A percentile compares a stretch with the other conserved stretches of the same genome.
Evolutionary conservation across 495 filamentous ascomycete species (phyloP).

Genomic region (Neurospora sp.): DNA sequence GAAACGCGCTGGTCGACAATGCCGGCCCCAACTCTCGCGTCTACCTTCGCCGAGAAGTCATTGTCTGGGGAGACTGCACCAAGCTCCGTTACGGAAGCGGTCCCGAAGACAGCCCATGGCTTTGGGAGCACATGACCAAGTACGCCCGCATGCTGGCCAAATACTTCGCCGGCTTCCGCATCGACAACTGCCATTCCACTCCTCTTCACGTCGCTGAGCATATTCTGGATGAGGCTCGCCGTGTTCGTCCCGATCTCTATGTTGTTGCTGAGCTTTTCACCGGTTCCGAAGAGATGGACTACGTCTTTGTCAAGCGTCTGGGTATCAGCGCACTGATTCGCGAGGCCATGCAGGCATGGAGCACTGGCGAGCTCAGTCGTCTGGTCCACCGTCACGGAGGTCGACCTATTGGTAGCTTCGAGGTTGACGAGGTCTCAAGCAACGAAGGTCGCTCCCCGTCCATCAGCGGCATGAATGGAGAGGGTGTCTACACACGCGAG

Average conservation of each 20-base stretch:
- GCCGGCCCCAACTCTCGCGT: conserved; percentile 80
- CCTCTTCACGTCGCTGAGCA: conserved; percentile 89
- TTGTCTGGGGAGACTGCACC: conserved; percentile 97
- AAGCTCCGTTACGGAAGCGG: conserved; percentile 84
- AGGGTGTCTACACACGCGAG: conserved; percentile 32
- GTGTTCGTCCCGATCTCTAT: conserved; percentile 78
- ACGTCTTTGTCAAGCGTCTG: conserved; percentile 84
- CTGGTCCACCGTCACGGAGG: conserved; percentile 92
- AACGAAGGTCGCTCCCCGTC: conserved; percentile 24
- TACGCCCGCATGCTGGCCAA: conserved; percentile 92
- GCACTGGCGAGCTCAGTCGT: conserved; percentile 79
- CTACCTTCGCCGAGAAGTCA: conserved; percentile 88
- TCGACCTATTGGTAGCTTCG: conserved; percentile 91
- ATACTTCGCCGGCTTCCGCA: conserved; percentile 89
- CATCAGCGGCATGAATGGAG: conserved; percentile 12
- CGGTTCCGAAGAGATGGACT: conserved; percentile 91
- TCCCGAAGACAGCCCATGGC: conserved; percentile 77
- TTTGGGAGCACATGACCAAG: conserved; percentile 91
- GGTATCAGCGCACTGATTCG: conserved; percentile 85
- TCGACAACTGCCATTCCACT: conserved; percentile 98
- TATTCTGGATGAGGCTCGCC: conserved; percentile 81
- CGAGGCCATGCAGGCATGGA: conserved; percentile 98
- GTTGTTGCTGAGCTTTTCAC: conserved; percentile 96
- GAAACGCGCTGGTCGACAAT: conserved; percentile 86
- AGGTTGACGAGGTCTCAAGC: conserved; percentile 54